A percentile compares a stretch with the other conserved stretches of the same genome.
phyloP scores from a whole-genome alignment of 495 filamentous ascomycete genomes.

The Hyphodiscus hymeniophilus region DNA sequence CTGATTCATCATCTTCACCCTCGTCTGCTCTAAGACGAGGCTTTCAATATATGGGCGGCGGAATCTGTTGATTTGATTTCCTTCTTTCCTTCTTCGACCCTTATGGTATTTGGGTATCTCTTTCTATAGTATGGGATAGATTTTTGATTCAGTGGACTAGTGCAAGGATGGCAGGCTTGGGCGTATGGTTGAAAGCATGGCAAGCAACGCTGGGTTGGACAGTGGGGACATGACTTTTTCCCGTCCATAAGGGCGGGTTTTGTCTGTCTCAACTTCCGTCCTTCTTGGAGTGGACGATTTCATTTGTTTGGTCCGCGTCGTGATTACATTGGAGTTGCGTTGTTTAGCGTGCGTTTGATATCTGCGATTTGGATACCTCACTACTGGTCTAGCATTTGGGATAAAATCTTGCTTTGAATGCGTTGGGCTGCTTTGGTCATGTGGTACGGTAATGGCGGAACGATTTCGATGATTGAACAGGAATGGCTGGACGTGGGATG shows the following conservation, averaged over 20 bases:
- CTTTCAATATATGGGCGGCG: conserved; percentile 12
- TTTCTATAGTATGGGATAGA: conserved; percentile 3
- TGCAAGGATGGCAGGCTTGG: not conserved
- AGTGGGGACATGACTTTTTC: conserved; percentile 15
- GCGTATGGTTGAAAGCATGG: not conserved
- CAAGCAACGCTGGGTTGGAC: not conserved
- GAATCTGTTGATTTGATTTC: conserved; percentile 8
- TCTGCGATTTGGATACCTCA: not conserved
- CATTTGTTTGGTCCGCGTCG: not conserved
- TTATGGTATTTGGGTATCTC: not conserved
- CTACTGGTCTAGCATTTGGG: not conserved
- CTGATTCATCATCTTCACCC: conserved; percentile 4
- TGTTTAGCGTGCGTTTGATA: not conserved
- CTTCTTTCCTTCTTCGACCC: not conserved
- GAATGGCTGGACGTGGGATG: not conserved
- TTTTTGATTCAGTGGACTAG: not conserved
- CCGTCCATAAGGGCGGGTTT: conserved; percentile 17
- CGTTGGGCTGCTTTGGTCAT: not conserved
- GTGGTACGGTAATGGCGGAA: too few species aligned
- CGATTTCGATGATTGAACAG: too few species aligned
- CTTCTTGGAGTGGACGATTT: not conserved
- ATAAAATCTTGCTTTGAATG: not conserved
- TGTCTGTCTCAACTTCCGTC: conserved; percentile 8
- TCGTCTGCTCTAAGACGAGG: not conserved
- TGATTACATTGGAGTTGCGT: not conserved